These are phyloP conservation scores for Diaporthe caulivora DNA, from an alignment of 2,329 filamentous ascomycete species.

Conservation along the genomic window DNA sequence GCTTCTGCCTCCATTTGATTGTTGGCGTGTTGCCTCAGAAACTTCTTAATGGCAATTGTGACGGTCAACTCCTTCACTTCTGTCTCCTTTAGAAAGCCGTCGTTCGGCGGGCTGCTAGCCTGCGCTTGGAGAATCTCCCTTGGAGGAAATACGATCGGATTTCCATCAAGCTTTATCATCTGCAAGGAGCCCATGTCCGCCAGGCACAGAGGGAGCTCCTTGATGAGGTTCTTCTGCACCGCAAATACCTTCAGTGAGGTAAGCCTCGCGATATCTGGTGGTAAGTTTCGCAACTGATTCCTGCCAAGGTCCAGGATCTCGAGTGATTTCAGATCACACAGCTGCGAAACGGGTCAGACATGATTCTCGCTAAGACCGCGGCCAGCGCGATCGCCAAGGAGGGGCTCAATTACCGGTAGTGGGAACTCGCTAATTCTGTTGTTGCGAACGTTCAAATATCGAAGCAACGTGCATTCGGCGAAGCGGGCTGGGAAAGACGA, in stretches of 20 bases:
- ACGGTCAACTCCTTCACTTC: slow-evolving; percentile 73
- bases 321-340: slow-evolving; percentile 86
- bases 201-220: slow-evolving; percentile 84
- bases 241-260: slow-evolving; percentile 91
- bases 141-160: slow-evolving; percentile 85
- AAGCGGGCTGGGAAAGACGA: slow-evolving; percentile 78
- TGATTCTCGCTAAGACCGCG: slow-evolving; percentile 16
- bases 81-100: slow-evolving; percentile 68
- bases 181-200: slow-evolving; percentile 92
- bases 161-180: slow-evolving; percentile 90
- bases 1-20: slow-evolving; percentile 68
- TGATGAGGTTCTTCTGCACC: slow-evolving; percentile 87
- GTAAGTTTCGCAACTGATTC: slow-evolving; percentile 84
- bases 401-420: slow-evolving; percentile 57
- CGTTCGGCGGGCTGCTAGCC: slow-evolving; percentile 67
- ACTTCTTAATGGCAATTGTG: slow-evolving; percentile 73
- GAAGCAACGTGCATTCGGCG: slow-evolving; percentile 80
- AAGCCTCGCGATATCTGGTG: slow-evolving; percentile 83
- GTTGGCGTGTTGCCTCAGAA: slow-evolving; percentile 65
- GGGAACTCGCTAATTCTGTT: slow-evolving; percentile 78
- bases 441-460: slow-evolving; percentile 84
- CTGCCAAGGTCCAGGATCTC: slow-evolving; percentile 94
- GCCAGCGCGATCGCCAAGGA: slow-evolving; percentile 40
- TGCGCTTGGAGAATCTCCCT: slow-evolving; percentile 74
- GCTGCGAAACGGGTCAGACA: slow-evolving; percentile 60